Base-by-base conservation (phyloP, 306 rosid genomes). In the Gleditsia sinensis region DNA sequence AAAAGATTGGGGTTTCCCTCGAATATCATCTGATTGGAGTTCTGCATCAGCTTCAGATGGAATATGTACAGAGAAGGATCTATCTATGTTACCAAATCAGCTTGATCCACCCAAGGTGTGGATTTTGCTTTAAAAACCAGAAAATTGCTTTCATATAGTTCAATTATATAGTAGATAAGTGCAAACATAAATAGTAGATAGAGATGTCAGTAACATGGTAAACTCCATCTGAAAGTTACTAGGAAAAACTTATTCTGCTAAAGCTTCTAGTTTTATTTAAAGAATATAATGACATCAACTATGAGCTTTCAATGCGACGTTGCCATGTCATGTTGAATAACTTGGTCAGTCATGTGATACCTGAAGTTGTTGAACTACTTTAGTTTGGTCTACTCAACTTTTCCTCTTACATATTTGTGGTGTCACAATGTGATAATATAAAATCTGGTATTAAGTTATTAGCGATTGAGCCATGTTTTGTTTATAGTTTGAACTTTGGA, bases 1-100 rank as follows among this genome's bases (percentile, higher is more conserved):
- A 55, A 83, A 85, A 75, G 89, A 86, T 56, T 94, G 98, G 98
- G 91, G 85, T 23, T 91, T 89, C 75, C 91, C 96, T 27, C 87
- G 64, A 81, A 33, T 91, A 83, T 83, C 92, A 30, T 60, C 79
- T 30, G 45, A 85, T 51, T 69, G 67, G 45, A 69, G 76, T 46
- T 36, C 55, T 56, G 74, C 80, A 53, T 74, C 74, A 54, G 62
- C 75, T 75, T 80, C 82, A 43, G 80, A 36, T 76, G 80, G 61
- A 62, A 59, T 27, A 72, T 59, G 71, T 48, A 32, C 2, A 11
- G 83, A 78, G 80, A 69, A 69, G 25, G 87, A 74, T 72, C 40
- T 51, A 6, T 75, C 81, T 45, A 43, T 17, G 20, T 67, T 73
- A 59, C 80, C 74, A 58, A 84, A 69, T 66, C 80, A 78, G 62